Evolutionary conservation across 2,329 filamentous ascomycete genomes (phyloP), one percentile per base, ranked within the genome.

Genomic region (Sphaerulina musiva): DNA sequence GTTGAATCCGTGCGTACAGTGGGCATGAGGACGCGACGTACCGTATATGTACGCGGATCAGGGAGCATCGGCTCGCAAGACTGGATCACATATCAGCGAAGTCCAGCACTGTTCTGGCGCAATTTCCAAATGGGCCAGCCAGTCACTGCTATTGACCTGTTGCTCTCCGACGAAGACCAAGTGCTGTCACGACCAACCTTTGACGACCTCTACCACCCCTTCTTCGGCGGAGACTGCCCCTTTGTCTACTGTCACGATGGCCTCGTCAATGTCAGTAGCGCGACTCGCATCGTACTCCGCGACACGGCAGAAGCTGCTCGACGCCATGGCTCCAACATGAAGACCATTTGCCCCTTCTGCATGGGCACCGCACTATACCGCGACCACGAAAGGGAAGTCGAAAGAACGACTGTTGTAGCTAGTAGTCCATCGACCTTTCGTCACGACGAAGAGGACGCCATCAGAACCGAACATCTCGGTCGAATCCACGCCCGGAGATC

Each of bases 291-390:
- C 8, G 42, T 52, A n/a, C 17, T 52, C 6, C 23, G 43, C 32
- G 43, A 47, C 14, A 38, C 46, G 11, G 36, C 34, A 6, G 34
- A 40, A 14, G 42, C 44, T 3, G 42, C 49, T 7, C 26, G 3
- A 10, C 32, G 49, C 3, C 20, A 29, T 20, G n/a, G 31, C 9
- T 17, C 11, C 17, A 23, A n/a, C 12, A 17, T 44, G 31, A 43
- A 14, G 8, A 50, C 32, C 12, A 9, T 54, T n/a, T 54, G 52
- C n/a, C 52, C 52, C 3, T 54, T 50, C 31, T 54, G 52, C 14
- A 54, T 46, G 46, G 52, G 52, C 41, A 29, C 6, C 1, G n/a
- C 39, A 17, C 17, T 49, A 8, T 49, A 49, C 10, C 44, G 44
- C 23, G 14, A 53, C 17, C 51, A 53, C 11, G 51, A 48, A 20